Evolutionary conservation across 2,329 filamentous ascomycete genomes (phyloP), one percentile per base, ranked within the genome.

Genomic region (Phialocephala subalpina): DNA sequence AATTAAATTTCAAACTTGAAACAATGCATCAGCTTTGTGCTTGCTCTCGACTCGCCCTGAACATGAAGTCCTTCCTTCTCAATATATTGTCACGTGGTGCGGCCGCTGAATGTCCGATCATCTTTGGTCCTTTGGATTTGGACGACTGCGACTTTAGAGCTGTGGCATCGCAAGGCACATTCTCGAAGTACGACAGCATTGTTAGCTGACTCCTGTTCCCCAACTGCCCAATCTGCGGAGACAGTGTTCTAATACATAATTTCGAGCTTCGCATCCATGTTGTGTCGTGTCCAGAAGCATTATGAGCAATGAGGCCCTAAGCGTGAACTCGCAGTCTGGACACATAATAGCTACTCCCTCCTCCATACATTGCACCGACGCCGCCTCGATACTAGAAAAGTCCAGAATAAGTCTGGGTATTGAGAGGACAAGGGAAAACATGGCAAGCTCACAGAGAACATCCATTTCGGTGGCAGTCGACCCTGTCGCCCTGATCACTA

Each of bases 401-500:
- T 62, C 35, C 40, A 53, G 59, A 27, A 36, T 59, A n/a, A 66
- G 60, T 58, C 47, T 64, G 5, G 59, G 59, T 40, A 33, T 45
- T 12, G 59, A 59, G 33, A 52, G 55, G 59, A 60, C 63, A 20
- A 73, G 72, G 58, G 70, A 65, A 40, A 33, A 58, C 57, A 71
- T 60, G 27, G 70, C 70, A 72, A 56, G 53, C 45, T 65, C 70
- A 18, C 72, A 67, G 59, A 71, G 58, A 62, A 60, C 61, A 57
- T 60, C 86, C 7, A 84, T 94, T 36, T 88, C 92, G 38, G 93
- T 97, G 69, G 93, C 94, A 52, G 91, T 97, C 72, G 93, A 97
- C 75, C 94, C 94, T 1, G 90, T 97, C 64, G 94, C 94, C 58
- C 84, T 99, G 74, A 94, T 99, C 71, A 97, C 97, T 69, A 97